phyloP scores from a whole-genome alignment of 768 basidiomycete species.

The Lentinus brumalis region DNA sequence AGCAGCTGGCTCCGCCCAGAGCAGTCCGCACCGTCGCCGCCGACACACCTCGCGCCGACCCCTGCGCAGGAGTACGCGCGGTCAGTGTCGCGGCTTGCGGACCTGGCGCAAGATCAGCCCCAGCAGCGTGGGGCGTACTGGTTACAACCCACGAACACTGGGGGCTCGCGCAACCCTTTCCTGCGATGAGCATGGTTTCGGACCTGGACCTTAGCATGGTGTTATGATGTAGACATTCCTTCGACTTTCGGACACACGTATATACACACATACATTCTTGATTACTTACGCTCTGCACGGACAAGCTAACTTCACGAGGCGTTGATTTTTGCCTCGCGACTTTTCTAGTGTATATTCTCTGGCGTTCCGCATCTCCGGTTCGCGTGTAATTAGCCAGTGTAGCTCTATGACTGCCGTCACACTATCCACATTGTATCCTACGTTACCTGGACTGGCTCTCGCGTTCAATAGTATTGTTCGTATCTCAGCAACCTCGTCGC shows the following conservation, averaged over 20 bases:
- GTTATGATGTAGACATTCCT: not conserved
- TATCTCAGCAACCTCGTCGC: too few species aligned
- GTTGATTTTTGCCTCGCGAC: not conserved
- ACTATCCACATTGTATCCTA: not conserved
- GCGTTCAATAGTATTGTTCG: too few species aligned
- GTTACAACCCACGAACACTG: conserved; percentile 46
- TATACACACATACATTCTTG: not conserved
- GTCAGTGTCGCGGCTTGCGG: conserved; percentile 40
- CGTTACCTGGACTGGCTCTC: not conserved
- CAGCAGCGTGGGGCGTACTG: conserved; percentile 40
- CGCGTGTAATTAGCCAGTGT: conserved; percentile 6
- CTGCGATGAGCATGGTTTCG: conserved; percentile 36
- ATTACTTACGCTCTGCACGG: not conserved
- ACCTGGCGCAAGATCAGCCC: conserved; percentile 8
- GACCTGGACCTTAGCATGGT: not conserved
- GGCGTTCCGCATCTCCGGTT: too few species aligned
- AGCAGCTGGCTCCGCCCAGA: conserved; percentile 34
- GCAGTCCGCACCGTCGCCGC: conserved; percentile 27
- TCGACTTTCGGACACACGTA: conserved; percentile 4
- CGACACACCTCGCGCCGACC: conserved; percentile 38
- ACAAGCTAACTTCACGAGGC: not conserved
- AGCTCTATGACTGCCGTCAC: not conserved
- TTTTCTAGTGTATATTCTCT: not conserved
- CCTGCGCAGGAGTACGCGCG: conserved; percentile 65
- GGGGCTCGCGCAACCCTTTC: conserved; percentile 55